Base-by-base conservation (phyloP, 2,329 filamentous ascomycete species). In the Stagonosporopsis cucurbitacearum region DNA sequence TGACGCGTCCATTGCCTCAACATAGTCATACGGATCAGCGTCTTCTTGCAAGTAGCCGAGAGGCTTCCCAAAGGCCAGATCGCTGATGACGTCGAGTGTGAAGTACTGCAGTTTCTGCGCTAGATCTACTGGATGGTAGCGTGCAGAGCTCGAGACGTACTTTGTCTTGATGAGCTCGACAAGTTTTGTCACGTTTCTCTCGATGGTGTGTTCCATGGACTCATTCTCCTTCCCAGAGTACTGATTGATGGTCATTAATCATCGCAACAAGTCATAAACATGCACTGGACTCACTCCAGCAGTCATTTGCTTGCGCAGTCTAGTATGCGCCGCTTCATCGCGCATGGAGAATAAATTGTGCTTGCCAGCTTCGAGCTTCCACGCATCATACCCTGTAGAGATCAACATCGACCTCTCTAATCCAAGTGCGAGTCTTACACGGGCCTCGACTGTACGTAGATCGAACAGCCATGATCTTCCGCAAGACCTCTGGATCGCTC, bases 51-150 rank as follows among this genome's bases (percentile, higher is more conserved):
- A 68, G 59, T 79, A 82, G 1, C 82, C 82, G 58, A 83, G 83
- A 0, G 80, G 66, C 15, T 76, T 60, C 6, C 82, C 83, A 55
- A 84, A 83, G 0, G 80, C 80, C 2, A 86, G 64, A 32, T 78
- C 78, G 25, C 77, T 81, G 56, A 86, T 82, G 43, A 83, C 77
- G 57, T 85, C 84, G 6, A 85, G 72, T 1, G 82, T 43, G 47
- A 85, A 80, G 67, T 75, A 86, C 32, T 82, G 80, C 2, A 76
- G 71, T 53, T 81, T 81, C 3, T 70, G 68, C 2, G 72, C 79
- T 50, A 81, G 68, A 47, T 85, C 81, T 49, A 71, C 66, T 1
- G 72, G 62, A 0, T 65, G 75, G 3, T 78, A 74, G 3, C 75
- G 66, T 17, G 54, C 30, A 1, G 44, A 11, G 0, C 49, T 59